phyloP scores from a whole-genome alignment of 805 yeast genomes.

The Teunomyces atbi region DNA sequence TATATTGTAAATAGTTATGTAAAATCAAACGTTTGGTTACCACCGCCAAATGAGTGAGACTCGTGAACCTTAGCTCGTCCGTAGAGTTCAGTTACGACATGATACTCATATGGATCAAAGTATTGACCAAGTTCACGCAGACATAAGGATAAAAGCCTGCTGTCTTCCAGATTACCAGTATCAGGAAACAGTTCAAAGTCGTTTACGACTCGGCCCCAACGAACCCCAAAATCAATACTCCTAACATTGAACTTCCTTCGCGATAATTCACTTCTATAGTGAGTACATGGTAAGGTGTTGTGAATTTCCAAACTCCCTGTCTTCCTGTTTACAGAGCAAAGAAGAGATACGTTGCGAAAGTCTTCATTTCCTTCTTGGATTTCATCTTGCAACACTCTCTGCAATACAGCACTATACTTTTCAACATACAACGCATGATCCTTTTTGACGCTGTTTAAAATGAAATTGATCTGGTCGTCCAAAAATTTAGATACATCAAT shows the following conservation, averaged over 20 bases:
- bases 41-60: slow-evolving; percentile 2
- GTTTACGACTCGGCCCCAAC: slow-evolving; percentile 1
- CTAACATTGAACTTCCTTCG: slow-evolving; percentile 5
- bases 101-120: slow-evolving; percentile 1
- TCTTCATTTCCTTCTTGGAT: slow-evolving; percentile 6
- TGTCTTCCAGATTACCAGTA: slow-evolving; percentile 1
- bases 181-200: slow-evolving; percentile 3
- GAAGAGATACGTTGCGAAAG: slow-evolving; percentile 16
- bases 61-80: not conserved
- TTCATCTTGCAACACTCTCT: slow-evolving; percentile 4
- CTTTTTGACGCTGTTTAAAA: not conserved
- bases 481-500: slow-evolving; percentile 26
- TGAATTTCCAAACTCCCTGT: slow-evolving; percentile 34
- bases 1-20: slow-evolving; percentile 2
- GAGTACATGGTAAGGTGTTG: slow-evolving; percentile 28
- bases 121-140: slow-evolving; percentile 5
- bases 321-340: slow-evolving; percentile 38
- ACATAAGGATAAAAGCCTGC: slow-evolving; percentile 1
- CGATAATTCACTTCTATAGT: slow-evolving; percentile 14
- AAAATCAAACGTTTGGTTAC: slow-evolving; percentile 5
- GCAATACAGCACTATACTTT: slow-evolving; percentile 7
- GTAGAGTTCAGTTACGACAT: slow-evolving; percentile 1
- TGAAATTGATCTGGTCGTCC: slow-evolving; percentile 12
- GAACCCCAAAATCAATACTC: slow-evolving; percentile 5
- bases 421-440: slow-evolving; percentile 5